A percentile compares a stretch with the other conserved stretches of the same genome.
phyloP scores from a whole-genome alignment of 306 rosid species.

The Acacia acuminata region DNA sequence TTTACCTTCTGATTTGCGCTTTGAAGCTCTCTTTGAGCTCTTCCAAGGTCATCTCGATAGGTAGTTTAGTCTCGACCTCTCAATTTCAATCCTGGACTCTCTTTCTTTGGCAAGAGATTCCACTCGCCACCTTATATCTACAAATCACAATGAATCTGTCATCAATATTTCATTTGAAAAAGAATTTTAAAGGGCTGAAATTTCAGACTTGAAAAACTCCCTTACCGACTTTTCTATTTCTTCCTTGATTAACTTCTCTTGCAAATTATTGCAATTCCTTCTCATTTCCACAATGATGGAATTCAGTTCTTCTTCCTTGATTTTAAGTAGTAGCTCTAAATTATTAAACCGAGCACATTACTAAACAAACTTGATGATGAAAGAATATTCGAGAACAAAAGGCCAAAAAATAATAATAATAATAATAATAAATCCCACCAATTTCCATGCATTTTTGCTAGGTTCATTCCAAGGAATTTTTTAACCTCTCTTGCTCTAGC shows the following conservation, averaged over 20 bases:
- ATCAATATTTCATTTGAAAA: conserved; percentile 32
- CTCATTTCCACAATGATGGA: conserved; percentile 78
- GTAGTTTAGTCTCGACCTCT: conserved; percentile 72
- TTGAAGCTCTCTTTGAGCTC: conserved; percentile 84
- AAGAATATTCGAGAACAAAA: neutral
- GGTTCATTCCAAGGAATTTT: conserved; percentile 61
- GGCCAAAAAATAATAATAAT: neutral
- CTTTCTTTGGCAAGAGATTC: conserved; percentile 78
- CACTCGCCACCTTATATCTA: conserved; percentile 61
- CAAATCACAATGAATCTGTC: conserved; percentile 3
- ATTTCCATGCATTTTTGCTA: conserved; percentile 71
- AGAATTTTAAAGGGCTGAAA: neutral
- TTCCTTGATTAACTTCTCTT: conserved; percentile 80
- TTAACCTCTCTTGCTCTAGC: conserved; percentile 75
- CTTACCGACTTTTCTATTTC: conserved; percentile 85
- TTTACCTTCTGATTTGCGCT: conserved; percentile 91
- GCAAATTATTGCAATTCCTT: conserved; percentile 62
- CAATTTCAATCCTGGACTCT: conserved; percentile 72
- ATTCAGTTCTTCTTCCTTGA: conserved; percentile 90
- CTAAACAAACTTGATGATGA: conserved; percentile 2
- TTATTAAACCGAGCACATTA: conserved; percentile 28
- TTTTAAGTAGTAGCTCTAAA: conserved; percentile 65
- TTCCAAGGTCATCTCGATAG: conserved; percentile 75
- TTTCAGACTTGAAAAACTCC: conserved; percentile 22
- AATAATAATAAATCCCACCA: conserved; percentile 60